Percentiles rank a stretch among this genome's conserved stretches.
These are phyloP conservation scores for Sphaceloma murrayae DNA, from an alignment of 2,329 filamentous ascomycete species.

Conservation along the genomic window DNA sequence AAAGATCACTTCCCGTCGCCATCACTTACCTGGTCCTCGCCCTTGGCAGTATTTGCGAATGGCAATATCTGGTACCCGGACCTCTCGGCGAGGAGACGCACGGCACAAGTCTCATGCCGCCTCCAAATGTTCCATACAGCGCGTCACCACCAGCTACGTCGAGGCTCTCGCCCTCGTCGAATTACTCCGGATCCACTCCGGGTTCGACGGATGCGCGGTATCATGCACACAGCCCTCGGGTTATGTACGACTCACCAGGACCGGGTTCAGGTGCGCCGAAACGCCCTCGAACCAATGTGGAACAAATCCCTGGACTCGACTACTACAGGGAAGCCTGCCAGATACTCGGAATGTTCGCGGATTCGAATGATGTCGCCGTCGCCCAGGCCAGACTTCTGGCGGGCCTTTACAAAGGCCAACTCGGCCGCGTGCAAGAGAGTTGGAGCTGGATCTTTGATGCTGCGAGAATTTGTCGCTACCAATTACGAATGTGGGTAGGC, in stretches of 20 bases:
- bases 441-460: constrained; percentile 51
- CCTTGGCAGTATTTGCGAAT: constrained; percentile 69
- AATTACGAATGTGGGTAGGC: constrained; percentile 17
- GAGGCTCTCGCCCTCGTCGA: constrained; percentile 33
- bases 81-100: constrained; percentile 45
- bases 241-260: constrained; percentile 24
- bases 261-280: constrained; percentile 12
- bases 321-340: constrained; percentile 83
- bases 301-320: constrained; percentile 77
- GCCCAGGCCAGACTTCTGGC: constrained; percentile 79
- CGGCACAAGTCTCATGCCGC: background rate
- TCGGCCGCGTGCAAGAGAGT: constrained; percentile 79
- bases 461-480: constrained; percentile 20
- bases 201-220: constrained; percentile 22
- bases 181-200: constrained; percentile 25
- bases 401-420: constrained; percentile 78
- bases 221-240: constrained; percentile 25
- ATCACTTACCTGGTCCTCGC: constrained; percentile 76
- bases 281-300: constrained; percentile 41
- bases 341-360: constrained; percentile 73
- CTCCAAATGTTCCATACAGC: constrained; percentile 6
- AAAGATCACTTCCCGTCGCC: constrained; percentile 65
- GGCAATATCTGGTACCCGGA: constrained; percentile 42
- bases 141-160: constrained; percentile 22
- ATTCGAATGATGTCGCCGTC: constrained; percentile 69